Base-by-base conservation (phyloP, 305 asterid species). In the Fraxinus dipetala region DNA sequence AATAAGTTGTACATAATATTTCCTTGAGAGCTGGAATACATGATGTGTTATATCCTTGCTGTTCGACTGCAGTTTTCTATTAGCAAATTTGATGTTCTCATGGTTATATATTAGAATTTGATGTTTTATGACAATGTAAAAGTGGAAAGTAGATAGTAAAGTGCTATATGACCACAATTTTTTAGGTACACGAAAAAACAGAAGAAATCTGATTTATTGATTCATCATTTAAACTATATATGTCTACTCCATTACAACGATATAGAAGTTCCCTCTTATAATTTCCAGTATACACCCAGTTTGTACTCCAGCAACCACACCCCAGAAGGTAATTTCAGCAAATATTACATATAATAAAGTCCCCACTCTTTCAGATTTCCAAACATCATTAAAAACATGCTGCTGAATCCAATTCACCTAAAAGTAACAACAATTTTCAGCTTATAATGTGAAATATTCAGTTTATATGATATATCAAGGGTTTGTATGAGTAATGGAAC, bases 301-400 rank as follows among this genome's bases (percentile, higher is more conserved):
- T 89, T 93, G 86, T 75, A 93, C 87, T 26, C 98, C 97, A 48
- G 94, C 89, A 85, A 92, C 92, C 65, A 90, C 89, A 13, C 91
- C 89, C 98, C 97, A 95, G 87, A 92, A 95, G 65, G 92, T 86
- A 72, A 95, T 92, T 81, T 95, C 98, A 13, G 92, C 98, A 86
- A 95, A 90, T 84, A 93, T 87, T 56, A 93, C 98, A 81, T 72
- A 95, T 74, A 92, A 31, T 26, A 93, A 81, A 20, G 92, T 91
- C 43, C 98, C 98, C 10, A 93, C 84, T 78, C 92, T 90, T 81
- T 92, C 86, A 9, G 95, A 92, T 69, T 93, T 89, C 97, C 98
- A 93, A 22, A 93, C 98, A 74, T 90, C 86, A 51, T 75, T 89
- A 32, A 93, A 95, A n/a, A 95, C 92, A 80, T 90, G 97, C 65